These are phyloP conservation scores for Candida odintsovae DNA, from an alignment of 805 yeast species.

Conservation along the genomic window DNA sequence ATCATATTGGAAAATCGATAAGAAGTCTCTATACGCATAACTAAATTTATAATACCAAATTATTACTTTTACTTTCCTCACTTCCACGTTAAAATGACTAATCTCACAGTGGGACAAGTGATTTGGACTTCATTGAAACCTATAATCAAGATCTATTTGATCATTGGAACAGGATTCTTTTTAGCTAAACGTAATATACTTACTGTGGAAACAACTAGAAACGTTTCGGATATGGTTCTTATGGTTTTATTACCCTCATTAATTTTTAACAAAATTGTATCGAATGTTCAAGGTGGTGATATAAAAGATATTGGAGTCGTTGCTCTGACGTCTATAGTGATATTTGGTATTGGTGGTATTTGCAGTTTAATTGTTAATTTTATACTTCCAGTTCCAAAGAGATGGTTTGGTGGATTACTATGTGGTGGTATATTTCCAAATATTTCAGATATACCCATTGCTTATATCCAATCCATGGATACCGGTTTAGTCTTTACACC, in stretches of 20 bases:
- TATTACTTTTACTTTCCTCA: too few relatives aligned
- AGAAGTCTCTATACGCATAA: too few relatives aligned
- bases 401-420: conserved; percentile 72
- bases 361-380: conserved; percentile 36
- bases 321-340: conserved; percentile 40
- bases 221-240: conserved; percentile 63
- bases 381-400: conserved; percentile 55
- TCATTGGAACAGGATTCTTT: conserved; percentile 59
- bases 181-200: conserved; percentile 60
- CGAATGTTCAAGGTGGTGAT: conserved; percentile 59
- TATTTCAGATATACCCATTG: conserved; percentile 79
- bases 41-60: too few relatives aligned
- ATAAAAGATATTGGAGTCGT: conserved; percentile 66
- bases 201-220: conserved; percentile 61
- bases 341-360: conserved; percentile 40
- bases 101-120: conserved; percentile 46
- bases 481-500: conserved; percentile 49
- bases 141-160: conserved; percentile 74
- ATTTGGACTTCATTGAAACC: conserved; percentile 81
- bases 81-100: not conserved
- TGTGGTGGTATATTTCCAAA: conserved; percentile 75
- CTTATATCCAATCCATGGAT: conserved; percentile 70
- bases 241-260: conserved; percentile 69
- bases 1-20: too few relatives aligned
- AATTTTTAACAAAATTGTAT: conserved; percentile 67